Evolutionary conservation across 441 rosid species (phyloP), one percentile per base, ranked within the genome.

Genomic region (Omphalea diandra): DNA sequence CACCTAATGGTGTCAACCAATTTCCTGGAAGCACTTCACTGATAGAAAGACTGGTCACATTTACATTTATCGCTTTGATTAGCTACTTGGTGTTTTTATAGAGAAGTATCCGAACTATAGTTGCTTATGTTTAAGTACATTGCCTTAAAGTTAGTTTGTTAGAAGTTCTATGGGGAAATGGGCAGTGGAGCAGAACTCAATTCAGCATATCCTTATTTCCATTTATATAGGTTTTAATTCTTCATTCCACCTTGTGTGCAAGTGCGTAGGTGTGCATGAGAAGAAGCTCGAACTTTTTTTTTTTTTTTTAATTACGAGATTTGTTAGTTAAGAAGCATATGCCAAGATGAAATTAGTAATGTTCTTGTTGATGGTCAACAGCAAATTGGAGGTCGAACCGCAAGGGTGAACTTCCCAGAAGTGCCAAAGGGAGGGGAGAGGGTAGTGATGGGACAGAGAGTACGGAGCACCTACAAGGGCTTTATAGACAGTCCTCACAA

Each of bases 341-440:
- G 9, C 35, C 1, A 33, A 29, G 57, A 52, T 54, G 20, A 24
- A 63, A 64, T 32, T 18, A 49, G 33, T 27, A 22, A 55, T 35
- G 5, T 31, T 54, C 9, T 1, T 67, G 27, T 11, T 70, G 1
- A 10, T 60, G 29, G 10, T 62, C 73, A 43, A 38, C 86, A 93
- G 98, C 94, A 87, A 91, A 63, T 94, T 54, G 94, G 96, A 52
- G 94, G 97, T 63, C 77, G 96, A 59, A 84, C 88, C 0, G 87
- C 82, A 71, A 91, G 76, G 82, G 97, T 94, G 75, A 94, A 91
- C 89, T 85, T 87, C 78, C 94, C 97, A 2, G 95, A 91, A 79
- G 97, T 91, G 66, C 97, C 98, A 14, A 87, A 80, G 79, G 98
- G 98, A 65, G 96, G 90, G 5, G 96, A 94, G 74, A 85, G 90